Conservation (phyloP, 2,329 filamentous ascomycete genomes). For the Cladosporium sp. region DNA sequence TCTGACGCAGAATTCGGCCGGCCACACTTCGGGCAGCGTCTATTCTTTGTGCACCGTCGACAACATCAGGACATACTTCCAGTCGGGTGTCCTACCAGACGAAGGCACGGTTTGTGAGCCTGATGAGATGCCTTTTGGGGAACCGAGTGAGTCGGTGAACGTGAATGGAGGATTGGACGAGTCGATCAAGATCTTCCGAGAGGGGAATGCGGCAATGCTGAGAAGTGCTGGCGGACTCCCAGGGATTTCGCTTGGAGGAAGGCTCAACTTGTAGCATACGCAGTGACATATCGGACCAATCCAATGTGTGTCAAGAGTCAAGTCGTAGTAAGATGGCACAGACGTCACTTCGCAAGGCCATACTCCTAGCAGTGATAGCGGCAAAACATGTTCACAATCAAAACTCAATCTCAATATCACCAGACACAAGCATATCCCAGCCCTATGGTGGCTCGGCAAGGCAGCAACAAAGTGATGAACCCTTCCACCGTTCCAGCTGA, state of each 20-base stretch:
- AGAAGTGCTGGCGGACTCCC: neutral
- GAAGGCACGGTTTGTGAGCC: conserved; percentile 25
- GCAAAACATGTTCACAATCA: no score
- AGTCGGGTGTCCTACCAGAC: conserved; percentile 28
- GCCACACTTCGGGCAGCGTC: conserved; percentile 21
- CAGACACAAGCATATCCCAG: no score
- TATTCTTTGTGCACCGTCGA: conserved; percentile 19
- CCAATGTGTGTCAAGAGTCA: no score
- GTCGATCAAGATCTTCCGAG: neutral
- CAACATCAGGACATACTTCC: conserved; percentile 30
- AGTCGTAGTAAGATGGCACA: no score
- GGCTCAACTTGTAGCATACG: no score
- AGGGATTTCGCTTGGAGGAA: neutral
- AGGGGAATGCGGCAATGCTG: neutral
- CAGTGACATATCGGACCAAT: no score
- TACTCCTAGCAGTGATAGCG: no score
- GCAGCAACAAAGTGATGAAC: no score
- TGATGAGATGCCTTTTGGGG: conserved; percentile 28
- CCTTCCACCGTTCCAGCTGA: no score
- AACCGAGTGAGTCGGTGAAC: neutral
- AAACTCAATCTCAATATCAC: no score
- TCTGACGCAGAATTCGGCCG: conserved; percentile 30
- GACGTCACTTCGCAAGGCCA: no score
- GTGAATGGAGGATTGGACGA: neutral
- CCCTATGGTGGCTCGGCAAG: no score